phyloP scores from a whole-genome alignment of 768 basidiomycete species.

The Arthromyces matolae region DNA sequence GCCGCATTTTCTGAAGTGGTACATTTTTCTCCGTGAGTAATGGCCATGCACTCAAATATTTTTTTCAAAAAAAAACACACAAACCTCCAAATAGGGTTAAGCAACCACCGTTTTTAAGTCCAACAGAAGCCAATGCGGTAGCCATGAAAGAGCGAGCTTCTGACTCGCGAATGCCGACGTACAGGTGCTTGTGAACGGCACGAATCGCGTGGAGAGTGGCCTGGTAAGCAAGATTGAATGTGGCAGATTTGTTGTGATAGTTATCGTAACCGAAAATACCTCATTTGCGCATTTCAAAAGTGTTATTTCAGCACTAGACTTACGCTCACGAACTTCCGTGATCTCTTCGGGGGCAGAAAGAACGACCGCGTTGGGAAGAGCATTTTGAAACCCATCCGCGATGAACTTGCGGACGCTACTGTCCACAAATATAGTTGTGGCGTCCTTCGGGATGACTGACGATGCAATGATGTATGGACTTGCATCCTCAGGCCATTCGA shows the following conservation, averaged over 20 bases:
- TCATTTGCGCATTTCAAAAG: slow-evolving; percentile 79
- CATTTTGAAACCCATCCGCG: slow-evolving; percentile 55
- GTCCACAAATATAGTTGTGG: slow-evolving; percentile 54
- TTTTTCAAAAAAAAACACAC: no score
- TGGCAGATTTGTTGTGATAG: not conserved
- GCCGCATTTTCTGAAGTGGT: slow-evolving; percentile 74
- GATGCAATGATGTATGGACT: slow-evolving; percentile 57
- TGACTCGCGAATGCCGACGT: slow-evolving; percentile 75
- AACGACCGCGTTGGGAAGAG: slow-evolving; percentile 34
- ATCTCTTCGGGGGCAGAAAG: slow-evolving; percentile 52
- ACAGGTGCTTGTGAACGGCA: slow-evolving; percentile 54
- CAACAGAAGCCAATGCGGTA: slow-evolving; percentile 51
- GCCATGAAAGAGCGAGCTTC: slow-evolving; percentile 57
- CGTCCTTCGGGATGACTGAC: slow-evolving; percentile 17
- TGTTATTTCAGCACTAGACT: slow-evolving; percentile 65
- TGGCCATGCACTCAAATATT: no score
- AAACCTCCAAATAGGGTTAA: slow-evolving; percentile 78
- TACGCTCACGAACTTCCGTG: slow-evolving; percentile 65
- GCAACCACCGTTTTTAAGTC: slow-evolving; percentile 54
- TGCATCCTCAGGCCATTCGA: slow-evolving; percentile 65
- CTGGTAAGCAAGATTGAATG: slow-evolving; percentile 34
- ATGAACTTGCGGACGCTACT: slow-evolving; percentile 60
- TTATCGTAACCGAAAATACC: slow-evolving; percentile 34
- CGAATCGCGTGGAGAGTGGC: slow-evolving; percentile 76
- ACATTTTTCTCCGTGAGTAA: no score